Conservation (phyloP, 2,329 filamentous ascomycete genomes). For the Ceratocystis harringtonii region DNA sequence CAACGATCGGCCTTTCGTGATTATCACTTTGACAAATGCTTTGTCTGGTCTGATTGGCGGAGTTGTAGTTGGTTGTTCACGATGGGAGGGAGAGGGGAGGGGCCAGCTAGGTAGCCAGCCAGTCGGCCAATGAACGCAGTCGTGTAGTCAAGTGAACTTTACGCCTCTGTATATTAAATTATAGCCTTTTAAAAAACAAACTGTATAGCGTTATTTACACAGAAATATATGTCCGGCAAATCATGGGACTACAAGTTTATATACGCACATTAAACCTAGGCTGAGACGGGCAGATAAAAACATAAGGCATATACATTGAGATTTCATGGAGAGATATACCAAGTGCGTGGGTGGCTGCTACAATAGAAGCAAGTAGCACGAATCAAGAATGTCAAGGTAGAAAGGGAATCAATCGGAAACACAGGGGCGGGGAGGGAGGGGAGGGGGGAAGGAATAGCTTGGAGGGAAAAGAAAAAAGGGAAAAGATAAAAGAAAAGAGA, state of each 20-base stretch:
- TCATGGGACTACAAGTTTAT: background rate
- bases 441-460: background rate
- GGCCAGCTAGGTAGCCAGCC: too few species aligned
- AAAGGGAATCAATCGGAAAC: slow-evolving; percentile 1
- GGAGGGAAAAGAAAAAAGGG: background rate
- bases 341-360: background rate
- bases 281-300: background rate
- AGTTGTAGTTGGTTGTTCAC: too few species aligned
- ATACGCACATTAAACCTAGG: background rate
- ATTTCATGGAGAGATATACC: background rate
- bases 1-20: too few species aligned
- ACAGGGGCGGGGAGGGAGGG: background rate
- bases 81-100: too few species aligned
- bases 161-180: too few species aligned
- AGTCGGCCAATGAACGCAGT: too few species aligned
- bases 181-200: too few species aligned
- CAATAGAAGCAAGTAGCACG: background rate
- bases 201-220: too few species aligned
- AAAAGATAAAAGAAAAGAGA: slow-evolving; percentile 4
- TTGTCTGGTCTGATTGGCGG: too few species aligned
- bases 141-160: too few species aligned
- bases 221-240: background rate
- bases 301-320: background rate
- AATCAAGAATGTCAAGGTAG: background rate
- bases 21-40: too few species aligned